A percentile compares a stretch with the other conserved stretches of the same genome.
Evolutionary conservation across 106 monocot genomes (phyloP).

Genomic region (Cymbidium sinense): DNA sequence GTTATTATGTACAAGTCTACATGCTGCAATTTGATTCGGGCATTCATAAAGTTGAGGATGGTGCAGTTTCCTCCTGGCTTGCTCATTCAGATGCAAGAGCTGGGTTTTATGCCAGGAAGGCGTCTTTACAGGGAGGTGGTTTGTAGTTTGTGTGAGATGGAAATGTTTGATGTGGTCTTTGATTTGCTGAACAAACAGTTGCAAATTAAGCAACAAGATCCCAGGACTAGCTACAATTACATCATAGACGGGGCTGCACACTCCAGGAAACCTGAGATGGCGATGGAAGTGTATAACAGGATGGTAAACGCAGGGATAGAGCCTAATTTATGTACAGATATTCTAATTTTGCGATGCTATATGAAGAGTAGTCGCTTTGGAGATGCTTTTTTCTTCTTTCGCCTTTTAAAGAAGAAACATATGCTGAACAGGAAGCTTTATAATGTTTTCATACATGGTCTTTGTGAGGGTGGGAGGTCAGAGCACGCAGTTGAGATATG

Average conservation of each 20-base stretch:
- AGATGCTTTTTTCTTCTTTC: constrained; percentile 52
- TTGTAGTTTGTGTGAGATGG: constrained; percentile 54
- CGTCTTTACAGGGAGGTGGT: constrained; percentile 50
- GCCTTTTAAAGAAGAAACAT: constrained; percentile 23
- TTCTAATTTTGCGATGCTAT: constrained; percentile 54
- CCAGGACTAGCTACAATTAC: constrained; percentile 53
- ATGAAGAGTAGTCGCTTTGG: constrained; percentile 46
- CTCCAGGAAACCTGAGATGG: constrained; percentile 50
- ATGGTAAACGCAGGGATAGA: constrained; percentile 50
- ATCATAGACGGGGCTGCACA: constrained; percentile 62
- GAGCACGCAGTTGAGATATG: constrained; percentile 61
- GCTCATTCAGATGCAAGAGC: constrained; percentile 73
- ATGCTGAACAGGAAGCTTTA: constrained; percentile 57
- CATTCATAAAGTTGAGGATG: constrained; percentile 38
- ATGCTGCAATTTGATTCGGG: constrained; percentile 53
- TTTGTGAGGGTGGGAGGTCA: constrained; percentile 55
- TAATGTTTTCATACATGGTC: constrained; percentile 58
- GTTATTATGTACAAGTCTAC: constrained; percentile 27
- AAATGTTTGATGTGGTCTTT: constrained; percentile 36
- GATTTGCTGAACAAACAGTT: constrained; percentile 50
- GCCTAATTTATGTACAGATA: constrained; percentile 36
- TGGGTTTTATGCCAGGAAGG: constrained; percentile 41
- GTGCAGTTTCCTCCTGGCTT: constrained; percentile 47
- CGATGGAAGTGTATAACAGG: constrained; percentile 43
- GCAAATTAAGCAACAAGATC: constrained; percentile 19